phyloP scores from a whole-genome alignment of 495 filamentous ascomycete genomes.

The Penicillium longicatenatum region DNA sequence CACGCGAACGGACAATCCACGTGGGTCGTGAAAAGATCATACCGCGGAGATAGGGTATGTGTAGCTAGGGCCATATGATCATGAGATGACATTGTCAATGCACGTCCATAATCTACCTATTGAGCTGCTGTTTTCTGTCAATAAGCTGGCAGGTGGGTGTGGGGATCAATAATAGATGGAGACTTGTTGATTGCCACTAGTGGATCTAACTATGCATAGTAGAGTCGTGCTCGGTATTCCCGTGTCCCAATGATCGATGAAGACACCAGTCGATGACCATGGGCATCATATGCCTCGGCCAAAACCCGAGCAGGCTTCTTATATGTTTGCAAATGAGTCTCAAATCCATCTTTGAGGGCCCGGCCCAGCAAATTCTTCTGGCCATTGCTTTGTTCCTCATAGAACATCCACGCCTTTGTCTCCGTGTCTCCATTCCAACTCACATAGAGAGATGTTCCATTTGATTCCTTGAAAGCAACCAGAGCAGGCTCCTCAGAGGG shows the following conservation, averaged over 20 bases:
- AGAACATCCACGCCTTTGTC: slow-evolving; percentile 30
- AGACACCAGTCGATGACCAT: slow-evolving; percentile 11
- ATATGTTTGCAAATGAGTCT: slow-evolving; percentile 20
- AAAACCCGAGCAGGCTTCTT: slow-evolving; percentile 4
- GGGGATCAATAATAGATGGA: neutral
- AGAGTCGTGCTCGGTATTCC: slow-evolving; percentile 9
- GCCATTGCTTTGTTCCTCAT: slow-evolving; percentile 11
- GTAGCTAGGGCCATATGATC: neutral
- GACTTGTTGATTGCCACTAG: neutral
- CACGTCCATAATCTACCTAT: neutral
- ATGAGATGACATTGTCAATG: neutral
- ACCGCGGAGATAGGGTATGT: neutral
- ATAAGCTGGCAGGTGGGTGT: neutral
- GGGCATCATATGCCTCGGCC: slow-evolving; percentile 14
- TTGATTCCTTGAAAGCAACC: slow-evolving; percentile 21
- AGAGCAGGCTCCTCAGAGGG: slow-evolving; percentile 24
- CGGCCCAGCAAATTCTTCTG: slow-evolving; percentile 21
- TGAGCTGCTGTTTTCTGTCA: neutral
- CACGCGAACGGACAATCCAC: neutral
- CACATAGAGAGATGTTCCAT: slow-evolving; percentile 27
- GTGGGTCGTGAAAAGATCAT: neutral
- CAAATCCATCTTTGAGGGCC: slow-evolving; percentile 20
- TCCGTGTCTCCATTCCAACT: slow-evolving; percentile 40
- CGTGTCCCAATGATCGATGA: slow-evolving; percentile 1
- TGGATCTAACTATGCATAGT: slow-evolving; percentile 5